Base-by-base conservation (phyloP, 768 basidiomycete species). In the Kwoniella bestiolae region DNA sequence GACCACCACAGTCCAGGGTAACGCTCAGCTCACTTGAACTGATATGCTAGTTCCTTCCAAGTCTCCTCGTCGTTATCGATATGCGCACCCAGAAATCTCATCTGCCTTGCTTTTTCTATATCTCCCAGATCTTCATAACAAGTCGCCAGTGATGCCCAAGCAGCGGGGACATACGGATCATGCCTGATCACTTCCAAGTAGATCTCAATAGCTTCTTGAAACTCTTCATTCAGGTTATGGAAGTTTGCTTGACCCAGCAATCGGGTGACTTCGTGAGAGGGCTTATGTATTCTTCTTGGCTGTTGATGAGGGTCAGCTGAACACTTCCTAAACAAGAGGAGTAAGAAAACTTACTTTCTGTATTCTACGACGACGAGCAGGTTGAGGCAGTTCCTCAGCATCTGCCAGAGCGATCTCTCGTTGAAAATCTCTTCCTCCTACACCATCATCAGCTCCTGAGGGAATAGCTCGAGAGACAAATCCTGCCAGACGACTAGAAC, bases 181-280 rank as follows among this genome's bases (percentile, higher is more conserved):
- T 94, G 91, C 8, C 92, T 87, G 59, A 99, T 92, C 69, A 96
- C 91, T 76, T 98, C 92, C 76, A 90, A 88, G 86, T 94, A 91
- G 26, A 89, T 85, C 21, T 87, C 86, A 35, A 92, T 87, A 0
- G 92, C 89, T 70, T 89, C 85, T 2, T 84, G 81, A 8, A 88
- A 82, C 60, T 91, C 82, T 65, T 83, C 86, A 72, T 89, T 87
- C 55, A 94, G 86, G 79, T 91, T 96, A 2, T 90, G 90, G 73
- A 90, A 87, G 76, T 94, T 94, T 23, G 91, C 94, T 60, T 90
- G 87, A 28, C 92, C 92, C 56, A 97, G 87, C 18, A 95, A 66
- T 5, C 63, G 70, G 38, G 78, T 69, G 8, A 83, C 79, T 68
- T 84, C 82, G 31, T 75, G 77, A 0, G 82, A 78, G 3, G 78